Percentiles rank a stretch among this genome's conserved stretches.
phyloP scores from a whole-genome alignment of 2,329 filamentous ascomycete genomes.

The Ilyonectria mors-panacis region DNA sequence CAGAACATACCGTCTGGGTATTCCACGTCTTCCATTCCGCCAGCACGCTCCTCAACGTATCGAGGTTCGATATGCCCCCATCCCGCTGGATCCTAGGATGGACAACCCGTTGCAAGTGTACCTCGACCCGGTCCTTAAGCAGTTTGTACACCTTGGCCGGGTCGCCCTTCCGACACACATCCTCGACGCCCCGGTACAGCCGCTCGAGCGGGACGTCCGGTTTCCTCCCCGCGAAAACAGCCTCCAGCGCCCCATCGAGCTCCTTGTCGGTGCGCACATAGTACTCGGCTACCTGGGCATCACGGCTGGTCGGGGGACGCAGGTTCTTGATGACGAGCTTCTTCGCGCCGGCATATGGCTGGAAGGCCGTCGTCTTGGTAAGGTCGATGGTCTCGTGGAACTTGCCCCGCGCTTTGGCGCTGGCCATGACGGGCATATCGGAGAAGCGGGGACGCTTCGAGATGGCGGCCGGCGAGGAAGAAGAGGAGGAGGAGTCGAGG shows the following conservation, averaged over 20 bases:
- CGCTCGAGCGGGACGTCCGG: constrained; percentile 85
- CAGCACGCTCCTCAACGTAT: constrained; percentile 71
- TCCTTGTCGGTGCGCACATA: constrained; percentile 83
- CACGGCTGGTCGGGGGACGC: constrained; percentile 69
- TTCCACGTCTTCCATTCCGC: constrained; percentile 84
- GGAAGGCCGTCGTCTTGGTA: constrained; percentile 66
- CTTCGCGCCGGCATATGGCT: constrained; percentile 82
- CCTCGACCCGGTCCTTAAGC: constrained; percentile 76
- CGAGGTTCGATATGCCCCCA: constrained; percentile 69
- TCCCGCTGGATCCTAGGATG: constrained; percentile 67
- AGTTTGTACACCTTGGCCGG: constrained; percentile 77
- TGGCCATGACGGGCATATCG: constrained; percentile 51
- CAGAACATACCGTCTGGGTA: constrained; percentile 75
- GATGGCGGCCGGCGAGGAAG: constrained; percentile 43
- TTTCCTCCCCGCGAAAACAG: constrained; percentile 77
- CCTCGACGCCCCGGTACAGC: constrained; percentile 91
- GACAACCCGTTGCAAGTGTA: constrained; percentile 76
- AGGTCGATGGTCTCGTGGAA: constrained; percentile 57
- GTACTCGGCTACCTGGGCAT: constrained; percentile 80
- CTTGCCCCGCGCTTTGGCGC: constrained; percentile 58
- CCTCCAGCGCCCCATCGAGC: constrained; percentile 79
- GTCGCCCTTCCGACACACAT: constrained; percentile 85
- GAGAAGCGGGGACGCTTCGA: constrained; percentile 53
- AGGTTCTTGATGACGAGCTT: constrained; percentile 96
- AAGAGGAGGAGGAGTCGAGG: constrained; percentile 53